Percentiles rank a stretch among this genome's conserved stretches.
These are phyloP conservation scores for Paraphoma sp. DNA, from an alignment of 2,329 filamentous ascomycete genomes.

Conservation along the genomic window DNA sequence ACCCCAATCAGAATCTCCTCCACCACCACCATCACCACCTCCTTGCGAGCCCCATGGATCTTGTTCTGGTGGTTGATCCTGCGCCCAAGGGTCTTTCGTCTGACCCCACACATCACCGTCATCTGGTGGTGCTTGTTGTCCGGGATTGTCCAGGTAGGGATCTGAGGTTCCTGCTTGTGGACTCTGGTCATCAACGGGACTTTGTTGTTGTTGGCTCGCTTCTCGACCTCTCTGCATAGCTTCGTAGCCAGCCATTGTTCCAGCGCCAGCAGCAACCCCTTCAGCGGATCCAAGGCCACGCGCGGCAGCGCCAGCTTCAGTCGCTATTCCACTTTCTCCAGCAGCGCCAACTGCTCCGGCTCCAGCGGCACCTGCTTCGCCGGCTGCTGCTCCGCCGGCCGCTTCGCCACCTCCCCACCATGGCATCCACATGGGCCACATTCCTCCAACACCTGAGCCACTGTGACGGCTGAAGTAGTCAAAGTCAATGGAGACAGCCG, in stretches of 20 bases:
- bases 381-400: constrained; percentile 50
- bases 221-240: constrained; percentile 63
- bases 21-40: constrained; percentile 30
- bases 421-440: constrained; percentile 61
- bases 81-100: constrained; percentile 31
- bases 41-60: constrained; percentile 36
- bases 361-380: constrained; percentile 46
- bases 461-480: constrained; percentile 72
- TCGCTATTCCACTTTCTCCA: constrained; percentile 48
- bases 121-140: constrained; percentile 24
- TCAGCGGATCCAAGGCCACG: constrained; percentile 49
- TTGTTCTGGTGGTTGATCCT: constrained; percentile 27
- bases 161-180: constrained; percentile 28
- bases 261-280: constrained; percentile 59
- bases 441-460: constrained; percentile 52
- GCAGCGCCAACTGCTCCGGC: constrained; percentile 51
- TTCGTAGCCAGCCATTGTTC: constrained; percentile 68
- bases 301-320: constrained; percentile 58
- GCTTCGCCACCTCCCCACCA: constrained; percentile 45
- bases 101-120: constrained; percentile 40
- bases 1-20: constrained; percentile 29
- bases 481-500: constrained; percentile 70
- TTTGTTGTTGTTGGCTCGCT: constrained; percentile 16
- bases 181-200: constrained; percentile 30
- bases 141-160: constrained; percentile 25